Percentiles rank a stretch among this genome's conserved stretches.
Conservation (phyloP, 23 red algal species). For the Chondrus crispus region DNA sequence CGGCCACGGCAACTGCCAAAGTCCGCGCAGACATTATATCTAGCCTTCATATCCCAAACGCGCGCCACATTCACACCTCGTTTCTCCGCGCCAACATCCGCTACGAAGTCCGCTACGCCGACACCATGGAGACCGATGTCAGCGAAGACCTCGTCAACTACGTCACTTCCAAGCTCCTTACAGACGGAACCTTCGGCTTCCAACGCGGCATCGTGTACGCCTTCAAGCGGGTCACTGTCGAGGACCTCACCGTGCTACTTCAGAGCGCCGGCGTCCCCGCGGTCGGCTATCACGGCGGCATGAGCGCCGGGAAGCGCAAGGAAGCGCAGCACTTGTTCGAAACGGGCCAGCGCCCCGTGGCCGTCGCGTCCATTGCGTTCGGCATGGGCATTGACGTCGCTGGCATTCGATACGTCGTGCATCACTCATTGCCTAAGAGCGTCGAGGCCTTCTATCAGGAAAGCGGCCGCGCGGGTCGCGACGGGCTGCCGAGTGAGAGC, state of each 20-base stretch:
- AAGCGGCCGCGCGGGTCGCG: conserved; percentile 85
- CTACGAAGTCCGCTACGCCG: conserved; percentile 66
- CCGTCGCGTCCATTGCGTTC: conserved; percentile 86
- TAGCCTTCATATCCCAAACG: conserved; percentile 39
- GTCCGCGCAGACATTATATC: conserved; percentile 53
- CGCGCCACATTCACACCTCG: conserved; percentile 48
- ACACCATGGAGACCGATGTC: conserved; percentile 21
- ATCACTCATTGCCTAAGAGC: conserved; percentile 72
- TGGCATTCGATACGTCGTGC: conserved; percentile 83
- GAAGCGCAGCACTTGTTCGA: conserved; percentile 69
- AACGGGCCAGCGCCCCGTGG: conserved; percentile 45
- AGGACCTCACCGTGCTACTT: conserved; percentile 38
- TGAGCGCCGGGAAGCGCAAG: conserved; percentile 41
- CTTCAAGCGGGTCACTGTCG: conserved; percentile 63
- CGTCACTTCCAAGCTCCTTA: not conserved
- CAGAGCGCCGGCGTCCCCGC: conserved; percentile 36
- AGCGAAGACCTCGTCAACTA: conserved; percentile 22
- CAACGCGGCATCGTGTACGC: conserved; percentile 71
- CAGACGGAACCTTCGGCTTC: not conserved
- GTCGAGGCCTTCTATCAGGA: conserved; percentile 92
- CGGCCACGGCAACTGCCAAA: conserved; percentile 71
- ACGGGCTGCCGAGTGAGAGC: conserved; percentile 59
- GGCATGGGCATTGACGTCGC: conserved; percentile 91
- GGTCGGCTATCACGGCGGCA: conserved; percentile 75
- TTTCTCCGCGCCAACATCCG: conserved; percentile 76